Percentiles rank a stretch among this genome's conserved stretches.
phyloP scores from a whole-genome alignment of 2,329 filamentous ascomycete genomes.

The Daldinia sp. region DNA sequence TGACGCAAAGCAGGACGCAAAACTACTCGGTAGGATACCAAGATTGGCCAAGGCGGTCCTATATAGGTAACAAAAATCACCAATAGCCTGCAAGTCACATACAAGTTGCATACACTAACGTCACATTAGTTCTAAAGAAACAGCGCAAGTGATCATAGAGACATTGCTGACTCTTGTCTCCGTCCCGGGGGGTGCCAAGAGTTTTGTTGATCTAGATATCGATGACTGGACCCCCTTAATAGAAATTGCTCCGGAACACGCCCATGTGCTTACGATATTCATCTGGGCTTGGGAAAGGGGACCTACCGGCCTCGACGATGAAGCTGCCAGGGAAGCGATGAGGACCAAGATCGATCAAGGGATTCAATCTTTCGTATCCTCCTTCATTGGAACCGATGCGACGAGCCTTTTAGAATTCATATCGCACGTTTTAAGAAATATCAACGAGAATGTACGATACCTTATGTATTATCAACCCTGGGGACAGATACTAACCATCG shows the following conservation, averaged over 20 bases:
- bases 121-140: conserved; percentile 58
- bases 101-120: conserved; percentile 17
- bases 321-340: conserved; percentile 37
- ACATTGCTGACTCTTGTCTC: conserved; percentile 65
- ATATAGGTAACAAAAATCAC: conserved; percentile 56
- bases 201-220: conserved; percentile 53
- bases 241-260: conserved; percentile 63
- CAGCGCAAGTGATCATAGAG: conserved; percentile 62
- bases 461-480: too few relatives aligned
- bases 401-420: conserved; percentile 67
- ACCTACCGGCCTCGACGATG: conserved; percentile 47
- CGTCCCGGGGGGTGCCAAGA: conserved; percentile 58
- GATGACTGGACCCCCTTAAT: conserved; percentile 63
- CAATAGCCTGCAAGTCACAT: neutral
- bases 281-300: conserved; percentile 64
- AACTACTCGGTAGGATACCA: conserved; percentile 62
- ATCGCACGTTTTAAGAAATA: conserved; percentile 59
- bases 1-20: conserved; percentile 53
- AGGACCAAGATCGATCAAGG: conserved; percentile 55
- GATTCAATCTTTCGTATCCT: conserved; percentile 58
- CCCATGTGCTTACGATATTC: conserved; percentile 64
- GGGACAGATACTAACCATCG: conserved; percentile 13
- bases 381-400: conserved; percentile 67
- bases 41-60: conserved; percentile 62
- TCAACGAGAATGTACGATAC: conserved; percentile 56